Evolutionary conservation across 768 basidiomycete genomes (phyloP).

Genomic region (Boletus sp.): DNA sequence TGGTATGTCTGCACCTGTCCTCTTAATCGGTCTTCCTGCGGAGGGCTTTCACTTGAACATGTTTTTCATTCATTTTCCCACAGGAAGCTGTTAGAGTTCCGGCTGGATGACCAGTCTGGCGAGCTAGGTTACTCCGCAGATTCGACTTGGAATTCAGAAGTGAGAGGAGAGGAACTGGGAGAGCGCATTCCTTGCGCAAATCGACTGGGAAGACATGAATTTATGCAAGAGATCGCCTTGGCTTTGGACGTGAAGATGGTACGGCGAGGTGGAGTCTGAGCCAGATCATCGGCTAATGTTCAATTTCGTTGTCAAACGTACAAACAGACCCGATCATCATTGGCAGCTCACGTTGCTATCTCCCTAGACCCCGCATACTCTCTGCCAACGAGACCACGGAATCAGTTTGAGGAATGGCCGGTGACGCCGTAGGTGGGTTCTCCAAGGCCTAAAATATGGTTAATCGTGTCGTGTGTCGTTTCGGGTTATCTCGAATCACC

Average conservation of each 20-base stretch:
- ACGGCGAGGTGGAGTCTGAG: not conserved
- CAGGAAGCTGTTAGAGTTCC: not conserved
- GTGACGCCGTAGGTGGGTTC: not conserved
- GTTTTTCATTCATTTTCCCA: not conserved
- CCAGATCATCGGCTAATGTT: not conserved
- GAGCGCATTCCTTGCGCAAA: too few species aligned
- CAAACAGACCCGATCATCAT: not conserved
- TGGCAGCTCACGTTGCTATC: not conserved
- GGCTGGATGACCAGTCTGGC: not conserved
- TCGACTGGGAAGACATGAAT: not conserved
- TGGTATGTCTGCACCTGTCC: not conserved
- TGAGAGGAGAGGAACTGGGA: not conserved
- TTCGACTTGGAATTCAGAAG: not conserved
- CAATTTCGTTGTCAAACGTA: not conserved
- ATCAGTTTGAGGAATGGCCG: not conserved
- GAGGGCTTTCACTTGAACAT: not conserved
- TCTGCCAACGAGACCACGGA: constrained; percentile 13
- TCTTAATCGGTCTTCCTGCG: not conserved
- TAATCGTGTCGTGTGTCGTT: not conserved
- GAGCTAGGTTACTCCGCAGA: not conserved
- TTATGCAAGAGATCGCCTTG: not conserved
- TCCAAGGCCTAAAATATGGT: constrained; percentile 10
- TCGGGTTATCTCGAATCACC: not conserved
- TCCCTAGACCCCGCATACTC: constrained; percentile 20
- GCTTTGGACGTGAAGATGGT: not conserved